These are phyloP conservation scores for Tolypocladium endophyticum DNA, from an alignment of 2,329 filamentous ascomycete species.

Conservation along the genomic window DNA sequence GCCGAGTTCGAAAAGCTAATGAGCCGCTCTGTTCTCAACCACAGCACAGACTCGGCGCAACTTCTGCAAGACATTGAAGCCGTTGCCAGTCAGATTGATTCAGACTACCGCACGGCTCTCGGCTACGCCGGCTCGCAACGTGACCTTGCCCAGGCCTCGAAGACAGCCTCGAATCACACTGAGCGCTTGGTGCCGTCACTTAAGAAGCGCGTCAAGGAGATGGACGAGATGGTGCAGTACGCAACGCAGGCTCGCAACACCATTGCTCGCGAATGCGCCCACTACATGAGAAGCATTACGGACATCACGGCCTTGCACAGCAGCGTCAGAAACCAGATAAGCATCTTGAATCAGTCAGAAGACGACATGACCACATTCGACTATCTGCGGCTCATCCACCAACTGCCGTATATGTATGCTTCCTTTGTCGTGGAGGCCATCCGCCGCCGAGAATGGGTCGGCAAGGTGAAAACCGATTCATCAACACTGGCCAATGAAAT, in stretches of 20 bases:
- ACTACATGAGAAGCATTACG: conserved; percentile 75
- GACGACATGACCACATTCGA: conserved; percentile 75
- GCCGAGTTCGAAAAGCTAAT: conserved; percentile 51
- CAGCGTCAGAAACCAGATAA: conserved; percentile 61
- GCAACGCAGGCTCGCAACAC: conserved; percentile 57
- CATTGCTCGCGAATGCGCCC: conserved; percentile 53
- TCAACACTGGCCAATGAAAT: conserved; percentile 85
- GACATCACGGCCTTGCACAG: conserved; percentile 67
- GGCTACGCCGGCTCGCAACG: conserved; percentile 54
- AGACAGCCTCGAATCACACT: conserved; percentile 52
- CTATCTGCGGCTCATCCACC: conserved; percentile 66
- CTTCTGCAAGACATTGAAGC: conserved; percentile 78
- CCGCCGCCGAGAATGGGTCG: conserved; percentile 77
- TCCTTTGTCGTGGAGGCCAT: conserved; percentile 81
- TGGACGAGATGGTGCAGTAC: conserved; percentile 49
- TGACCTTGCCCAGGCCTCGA: conserved; percentile 51
- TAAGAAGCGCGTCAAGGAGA: conserved; percentile 44
- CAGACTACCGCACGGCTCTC: conserved; percentile 71
- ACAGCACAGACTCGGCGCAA: conserved; percentile 53
- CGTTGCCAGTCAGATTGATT: conserved; percentile 74
- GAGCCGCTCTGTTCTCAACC: conserved; percentile 43
- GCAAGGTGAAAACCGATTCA: conserved; percentile 82
- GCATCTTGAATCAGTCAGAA: conserved; percentile 58
- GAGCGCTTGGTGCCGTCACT: conserved; percentile 50
- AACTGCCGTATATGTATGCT: conserved; percentile 82